Percentiles rank a stretch among this genome's conserved stretches.
These are phyloP conservation scores for Teratosphaeria nubilosa DNA, from an alignment of 2,329 filamentous ascomycete species.

Conservation along the genomic window DNA sequence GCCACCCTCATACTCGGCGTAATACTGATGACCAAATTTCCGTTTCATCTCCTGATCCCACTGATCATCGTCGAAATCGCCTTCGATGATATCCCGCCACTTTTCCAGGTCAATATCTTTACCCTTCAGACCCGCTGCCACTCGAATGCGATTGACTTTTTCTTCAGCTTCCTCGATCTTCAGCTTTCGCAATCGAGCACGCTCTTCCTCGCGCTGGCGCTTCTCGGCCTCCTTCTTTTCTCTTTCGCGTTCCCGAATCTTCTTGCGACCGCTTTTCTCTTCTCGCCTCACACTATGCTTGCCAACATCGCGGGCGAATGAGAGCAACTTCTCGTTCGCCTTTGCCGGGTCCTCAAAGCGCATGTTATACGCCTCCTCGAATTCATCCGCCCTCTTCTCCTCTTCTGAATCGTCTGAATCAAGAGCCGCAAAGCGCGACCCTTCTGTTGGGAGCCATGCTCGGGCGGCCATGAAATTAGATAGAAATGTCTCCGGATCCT, in stretches of 20 bases:
- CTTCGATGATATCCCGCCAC: slow-evolving; percentile 75
- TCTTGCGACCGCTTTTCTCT: slow-evolving; percentile 70
- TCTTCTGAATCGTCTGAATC: slow-evolving; percentile 84
- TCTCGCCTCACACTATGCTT: slow-evolving; percentile 79
- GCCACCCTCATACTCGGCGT: slow-evolving; percentile 52
- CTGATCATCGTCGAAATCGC: slow-evolving; percentile 75
- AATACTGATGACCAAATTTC: slow-evolving; percentile 85
- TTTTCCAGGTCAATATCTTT: slow-evolving; percentile 58
- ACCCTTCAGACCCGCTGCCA: slow-evolving; percentile 66
- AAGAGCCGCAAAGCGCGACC: slow-evolving; percentile 65
- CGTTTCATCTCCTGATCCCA: slow-evolving; percentile 89
- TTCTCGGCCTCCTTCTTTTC: slow-evolving; percentile 71
- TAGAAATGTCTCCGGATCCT: slow-evolving; percentile 84
- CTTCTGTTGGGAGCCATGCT: slow-evolving; percentile 68
- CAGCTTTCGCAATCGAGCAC: slow-evolving; percentile 71
- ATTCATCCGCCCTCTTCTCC: slow-evolving; percentile 67
- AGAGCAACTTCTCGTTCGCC: slow-evolving; percentile 76
- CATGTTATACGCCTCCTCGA: slow-evolving; percentile 89
- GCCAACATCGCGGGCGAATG: slow-evolving; percentile 79
- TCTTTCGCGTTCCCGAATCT: slow-evolving; percentile 66
- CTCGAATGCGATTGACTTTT: slow-evolving; percentile 78
- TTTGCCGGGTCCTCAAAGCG: slow-evolving; percentile 87
- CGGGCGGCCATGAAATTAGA: slow-evolving; percentile 90
- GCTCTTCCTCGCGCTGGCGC: slow-evolving; percentile 64
- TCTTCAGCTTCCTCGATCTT: slow-evolving; percentile 85